phyloP scores from a whole-genome alignment of 306 rosid genomes.

The Glycine latifolia region DNA sequence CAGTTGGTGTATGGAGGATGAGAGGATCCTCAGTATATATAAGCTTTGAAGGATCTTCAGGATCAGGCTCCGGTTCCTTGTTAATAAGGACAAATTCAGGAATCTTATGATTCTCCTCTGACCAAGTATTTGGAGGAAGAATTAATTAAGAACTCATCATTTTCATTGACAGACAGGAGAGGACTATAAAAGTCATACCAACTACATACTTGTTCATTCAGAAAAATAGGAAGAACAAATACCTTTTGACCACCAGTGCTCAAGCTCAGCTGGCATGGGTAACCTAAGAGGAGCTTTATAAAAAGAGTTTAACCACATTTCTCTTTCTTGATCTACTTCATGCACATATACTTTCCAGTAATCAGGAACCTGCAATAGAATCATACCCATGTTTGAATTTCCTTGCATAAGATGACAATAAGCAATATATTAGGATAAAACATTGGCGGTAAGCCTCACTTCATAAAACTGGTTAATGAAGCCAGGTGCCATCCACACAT shows the following conservation, averaged over 20 bases:
- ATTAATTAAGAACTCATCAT: conserved; percentile 20
- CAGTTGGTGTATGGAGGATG: conserved; percentile 89
- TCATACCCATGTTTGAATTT: conserved; percentile 21
- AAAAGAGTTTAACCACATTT: conserved; percentile 98
- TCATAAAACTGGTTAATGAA: conserved; percentile 93
- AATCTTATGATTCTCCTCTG: conserved; percentile 63
- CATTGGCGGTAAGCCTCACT: conserved; percentile 57
- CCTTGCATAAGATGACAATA: conserved; percentile 36
- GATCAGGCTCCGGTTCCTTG: conserved; percentile 91
- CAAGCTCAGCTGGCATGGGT: conserved; percentile 98
- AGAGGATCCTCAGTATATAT: conserved; percentile 75
- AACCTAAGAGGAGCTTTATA: conserved; percentile 91
- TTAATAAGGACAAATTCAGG: conserved; percentile 86
- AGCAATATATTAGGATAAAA: conserved; percentile 38
- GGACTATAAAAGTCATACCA: conserved; percentile 5
- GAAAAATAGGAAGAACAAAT: conserved; percentile 28
- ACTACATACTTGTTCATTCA: conserved; percentile 14
- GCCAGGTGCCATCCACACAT: conserved; percentile 98
- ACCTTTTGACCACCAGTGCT: conserved; percentile 90
- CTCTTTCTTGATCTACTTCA: conserved; percentile 94
- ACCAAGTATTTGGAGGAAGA: conserved; percentile 49
- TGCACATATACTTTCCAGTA: conserved; percentile 82
- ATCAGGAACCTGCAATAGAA: conserved; percentile 84
- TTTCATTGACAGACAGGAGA: conserved; percentile 27
- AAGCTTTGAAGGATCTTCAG: conserved; percentile 84